phyloP scores from a whole-genome alignment of 2,329 filamentous ascomycete genomes.

The Diaporthe citriasiana region DNA sequence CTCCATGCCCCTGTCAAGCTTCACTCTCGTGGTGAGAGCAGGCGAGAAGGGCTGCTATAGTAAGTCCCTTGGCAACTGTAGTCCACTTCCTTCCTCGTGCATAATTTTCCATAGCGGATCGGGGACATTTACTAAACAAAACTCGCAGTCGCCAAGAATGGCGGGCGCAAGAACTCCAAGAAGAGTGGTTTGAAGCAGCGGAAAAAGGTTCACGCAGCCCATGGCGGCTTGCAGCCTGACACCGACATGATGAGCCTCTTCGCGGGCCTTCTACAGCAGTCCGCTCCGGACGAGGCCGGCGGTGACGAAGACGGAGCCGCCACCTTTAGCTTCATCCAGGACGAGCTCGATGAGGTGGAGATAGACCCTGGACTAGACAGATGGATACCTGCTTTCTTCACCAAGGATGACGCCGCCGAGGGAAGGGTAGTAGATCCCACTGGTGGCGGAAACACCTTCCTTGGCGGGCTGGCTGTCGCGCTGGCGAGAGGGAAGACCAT shows the following conservation, averaged over 20 bases:
- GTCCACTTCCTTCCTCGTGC: not conserved
- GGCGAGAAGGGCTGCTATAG: constrained; percentile 79
- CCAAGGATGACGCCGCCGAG: constrained; percentile 45
- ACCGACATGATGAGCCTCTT: constrained; percentile 75
- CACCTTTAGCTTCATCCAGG: constrained; percentile 56
- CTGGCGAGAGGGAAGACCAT: constrained; percentile 71
- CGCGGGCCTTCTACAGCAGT: constrained; percentile 65
- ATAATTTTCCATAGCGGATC: fast-evolving
- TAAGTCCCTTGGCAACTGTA: not conserved
- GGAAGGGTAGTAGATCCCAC: constrained; percentile 88
- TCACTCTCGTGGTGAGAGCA: constrained; percentile 77
- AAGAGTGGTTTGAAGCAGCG: constrained; percentile 51
- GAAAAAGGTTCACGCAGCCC: constrained; percentile 59
- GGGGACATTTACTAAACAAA: not conserved
- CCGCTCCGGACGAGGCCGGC: constrained; percentile 5
- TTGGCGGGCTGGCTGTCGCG: constrained; percentile 72
- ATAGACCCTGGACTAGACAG: constrained; percentile 75
- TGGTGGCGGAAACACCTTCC: constrained; percentile 92
- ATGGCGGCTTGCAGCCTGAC: constrained; percentile 69
- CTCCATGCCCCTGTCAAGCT: constrained; percentile 75
- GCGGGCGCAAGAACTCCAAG: constrained; percentile 55
- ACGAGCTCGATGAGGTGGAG: constrained; percentile 65
- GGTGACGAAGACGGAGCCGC: constrained; percentile 57
- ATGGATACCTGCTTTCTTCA: constrained; percentile 86
- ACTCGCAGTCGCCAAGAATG: constrained; percentile 65